Evolutionary conservation across 2,329 filamentous ascomycete species (phyloP), one percentile per base, ranked within the genome.

Genomic region (Fusarium duplospermum): DNA sequence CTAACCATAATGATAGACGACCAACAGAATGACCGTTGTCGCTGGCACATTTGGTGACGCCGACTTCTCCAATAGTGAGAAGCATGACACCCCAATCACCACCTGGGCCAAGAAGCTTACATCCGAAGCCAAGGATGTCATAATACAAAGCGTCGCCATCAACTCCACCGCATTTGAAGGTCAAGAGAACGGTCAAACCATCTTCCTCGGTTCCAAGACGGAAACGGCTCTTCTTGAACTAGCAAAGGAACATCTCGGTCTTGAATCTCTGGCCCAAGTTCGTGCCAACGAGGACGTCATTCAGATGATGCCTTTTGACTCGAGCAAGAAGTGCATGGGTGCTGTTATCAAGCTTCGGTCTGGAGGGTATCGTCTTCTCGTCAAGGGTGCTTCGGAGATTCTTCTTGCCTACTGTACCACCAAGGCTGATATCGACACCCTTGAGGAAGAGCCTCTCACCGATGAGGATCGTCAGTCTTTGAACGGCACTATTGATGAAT

Each of bases 231-330:
- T 58, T 38, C 35, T 58, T 10, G 33, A 58, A 4, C 33, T 58
- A 7, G 56, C 33, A 24, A 58, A 58, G 24, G 56, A 58, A 4
- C 56, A 58, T 4, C 56, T 58, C 2, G 56, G 56, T 38, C 56
- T 58, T 58, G 33, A 58, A 0, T n/a, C 22, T 9, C 22, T 58
- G 22, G 56, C 56, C 1, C 33, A 58, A 8, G 9, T 27, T 58
- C 56, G 87, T 9, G 79, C 84, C 31, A 86, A 86, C 63, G 83
- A 83, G 50, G 77, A 85, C 7, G 71, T 85, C 0, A 80, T 85
- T 4, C 85, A 88, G 62, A 84, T 87, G 77, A 84, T 88, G 73
- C 87, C 87, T 0, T 89, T 89, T 72, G 86, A 89, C 76, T 88
- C 87, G 1, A 76, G 78, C 58, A 85, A 85, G 73, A 89, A 89